phyloP scores from a whole-genome alignment of 1,139 yeast genomes.

The Keqinozyma sinolaborantium region DNA sequence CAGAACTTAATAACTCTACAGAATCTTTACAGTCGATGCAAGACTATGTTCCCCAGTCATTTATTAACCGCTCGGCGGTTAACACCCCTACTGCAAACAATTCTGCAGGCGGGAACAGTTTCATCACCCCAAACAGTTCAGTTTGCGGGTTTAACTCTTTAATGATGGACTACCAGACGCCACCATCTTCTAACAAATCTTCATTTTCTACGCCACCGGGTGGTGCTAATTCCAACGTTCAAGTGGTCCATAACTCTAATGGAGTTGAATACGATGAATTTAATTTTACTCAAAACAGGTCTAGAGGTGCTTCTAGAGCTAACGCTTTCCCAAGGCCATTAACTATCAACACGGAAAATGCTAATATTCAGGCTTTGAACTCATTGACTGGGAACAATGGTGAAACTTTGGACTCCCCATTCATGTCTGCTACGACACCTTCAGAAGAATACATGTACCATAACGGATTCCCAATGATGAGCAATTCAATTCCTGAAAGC shows the following conservation, averaged over 20 bases:
- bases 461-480: constrained; percentile 5
- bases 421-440: constrained; percentile 40
- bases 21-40: constrained; percentile 45
- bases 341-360: constrained; percentile 39
- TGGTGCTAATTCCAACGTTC: constrained; percentile 9
- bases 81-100: constrained; percentile 4
- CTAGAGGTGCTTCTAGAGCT: constrained; percentile 19
- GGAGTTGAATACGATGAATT: constrained; percentile 24
- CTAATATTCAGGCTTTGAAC: constrained; percentile 26
- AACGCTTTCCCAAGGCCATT: constrained; percentile 31
- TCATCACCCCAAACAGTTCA: constrained; percentile 9
- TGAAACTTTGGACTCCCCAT: constrained; percentile 40
- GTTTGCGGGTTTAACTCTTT: constrained; percentile 15
- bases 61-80: constrained; percentile 29
- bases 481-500: constrained; percentile 15
- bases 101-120: constrained; percentile 1
- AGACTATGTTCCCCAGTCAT: constrained; percentile 42
- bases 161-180: constrained; percentile 45
- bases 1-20: constrained; percentile 30
- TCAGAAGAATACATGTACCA: constrained; percentile 25
- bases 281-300: constrained; percentile 18
- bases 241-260: constrained; percentile 14
- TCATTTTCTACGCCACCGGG: constrained; percentile 24
- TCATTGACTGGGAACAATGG: constrained; percentile 21
- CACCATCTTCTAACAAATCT: constrained; percentile 37